phyloP scores from a whole-genome alignment of 192 early-diverging fungal species.

The Coemansia sp. region DNA sequence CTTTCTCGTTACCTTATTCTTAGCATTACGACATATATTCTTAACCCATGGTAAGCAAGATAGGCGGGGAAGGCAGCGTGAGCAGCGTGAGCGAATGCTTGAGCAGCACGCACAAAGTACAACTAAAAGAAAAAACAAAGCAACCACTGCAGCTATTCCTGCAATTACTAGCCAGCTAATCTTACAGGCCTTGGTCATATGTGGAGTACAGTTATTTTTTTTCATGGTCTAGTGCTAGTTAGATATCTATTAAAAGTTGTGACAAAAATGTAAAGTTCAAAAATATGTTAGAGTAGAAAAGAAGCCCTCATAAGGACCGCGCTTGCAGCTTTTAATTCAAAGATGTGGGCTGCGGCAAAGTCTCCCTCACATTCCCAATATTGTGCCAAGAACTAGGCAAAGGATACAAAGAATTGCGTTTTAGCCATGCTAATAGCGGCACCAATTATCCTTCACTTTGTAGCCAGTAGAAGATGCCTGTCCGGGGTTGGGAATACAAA shows the following conservation, averaged over 20 bases:
- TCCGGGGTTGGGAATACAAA: no score
- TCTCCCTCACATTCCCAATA: no score
- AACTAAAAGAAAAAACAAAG: neutral
- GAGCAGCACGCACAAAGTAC: neutral
- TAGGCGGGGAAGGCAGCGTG: no score
- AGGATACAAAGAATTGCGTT: no score
- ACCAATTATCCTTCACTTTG: no score
- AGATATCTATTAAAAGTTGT: neutral
- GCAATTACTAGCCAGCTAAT: slow-evolving; percentile 1
- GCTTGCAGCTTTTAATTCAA: no score
- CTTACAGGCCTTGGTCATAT: slow-evolving; percentile 7
- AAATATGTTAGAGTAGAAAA: neutral
- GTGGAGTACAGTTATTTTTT: neutral
- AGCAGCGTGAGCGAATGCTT: no score
- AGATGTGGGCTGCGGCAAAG: no score
- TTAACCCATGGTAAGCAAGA: neutral
- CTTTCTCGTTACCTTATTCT: neutral
- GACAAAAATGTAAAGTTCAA: neutral
- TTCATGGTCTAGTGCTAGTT: neutral
- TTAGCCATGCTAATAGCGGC: no score
- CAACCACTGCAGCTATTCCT: neutral
- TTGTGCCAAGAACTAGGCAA: no score
- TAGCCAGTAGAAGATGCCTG: no score
- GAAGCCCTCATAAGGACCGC: no score
- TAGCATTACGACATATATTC: neutral